These are phyloP conservation scores for Gonapodya prolifera DNA, from an alignment of 192 early-diverging fungal genomes.

Conservation along the genomic window DNA sequence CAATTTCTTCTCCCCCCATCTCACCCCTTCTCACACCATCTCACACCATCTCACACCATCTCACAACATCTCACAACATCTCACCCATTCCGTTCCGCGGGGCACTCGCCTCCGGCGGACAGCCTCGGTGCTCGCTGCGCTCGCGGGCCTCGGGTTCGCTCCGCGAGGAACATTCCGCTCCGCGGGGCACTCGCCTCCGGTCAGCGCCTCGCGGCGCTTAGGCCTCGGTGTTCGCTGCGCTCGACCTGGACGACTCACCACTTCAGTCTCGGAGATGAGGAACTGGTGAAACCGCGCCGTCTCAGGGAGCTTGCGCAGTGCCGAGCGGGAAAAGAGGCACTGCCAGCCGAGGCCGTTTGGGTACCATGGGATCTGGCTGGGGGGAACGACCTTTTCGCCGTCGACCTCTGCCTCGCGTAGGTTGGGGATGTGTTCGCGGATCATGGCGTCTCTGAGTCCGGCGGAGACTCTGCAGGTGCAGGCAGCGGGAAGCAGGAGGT, in stretches of 20 bases:
- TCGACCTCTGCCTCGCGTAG: slow-evolving; percentile 45
- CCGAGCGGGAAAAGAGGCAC: slow-evolving; percentile 57
- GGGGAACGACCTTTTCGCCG: slow-evolving; percentile 59
- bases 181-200: too few relatives aligned
- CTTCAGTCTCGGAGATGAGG: slow-evolving; percentile 93
- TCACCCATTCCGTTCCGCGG: too few relatives aligned
- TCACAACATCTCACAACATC: neutral
- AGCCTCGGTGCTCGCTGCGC: too few relatives aligned
- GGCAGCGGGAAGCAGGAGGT: neutral
- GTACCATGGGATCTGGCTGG: slow-evolving; percentile 66
- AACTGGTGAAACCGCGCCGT: slow-evolving; percentile 82
- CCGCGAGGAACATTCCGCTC: too few relatives aligned
- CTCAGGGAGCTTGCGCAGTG: slow-evolving; percentile 62
- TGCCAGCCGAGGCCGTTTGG: slow-evolving; percentile 88
- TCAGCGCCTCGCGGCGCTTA: too few relatives aligned
- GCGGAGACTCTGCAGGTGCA: slow-evolving; percentile 19
- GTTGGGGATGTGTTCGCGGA: slow-evolving; percentile 43
- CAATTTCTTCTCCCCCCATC: too few relatives aligned
- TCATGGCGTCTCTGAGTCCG: slow-evolving; percentile 60
- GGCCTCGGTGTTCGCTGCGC: too few relatives aligned
- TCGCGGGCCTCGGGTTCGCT: too few relatives aligned
- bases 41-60: too few relatives aligned
- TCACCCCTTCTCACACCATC: neutral
- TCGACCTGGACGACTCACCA: slow-evolving; percentile 32
- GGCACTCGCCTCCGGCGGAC: too few relatives aligned